phyloP scores from a whole-genome alignment of 768 basidiomycete species.

The Psilocybe subaeruginosa region DNA sequence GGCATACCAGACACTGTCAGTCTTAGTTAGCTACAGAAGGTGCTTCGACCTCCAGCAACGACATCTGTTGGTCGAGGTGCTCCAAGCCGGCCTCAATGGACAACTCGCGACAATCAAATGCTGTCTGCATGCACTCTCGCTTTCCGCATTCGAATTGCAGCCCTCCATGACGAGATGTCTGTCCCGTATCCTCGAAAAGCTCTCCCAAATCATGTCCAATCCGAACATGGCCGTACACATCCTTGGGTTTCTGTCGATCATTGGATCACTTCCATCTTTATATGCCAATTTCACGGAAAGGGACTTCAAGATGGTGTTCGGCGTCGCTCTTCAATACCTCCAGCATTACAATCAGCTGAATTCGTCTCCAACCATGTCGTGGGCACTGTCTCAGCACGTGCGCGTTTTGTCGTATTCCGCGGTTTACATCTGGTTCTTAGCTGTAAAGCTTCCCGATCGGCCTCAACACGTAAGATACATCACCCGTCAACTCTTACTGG shows the following conservation, averaged over 20 bases:
- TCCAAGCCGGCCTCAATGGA: conserved; percentile 70
- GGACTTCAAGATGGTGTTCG: conserved; percentile 94
- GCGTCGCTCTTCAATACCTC: conserved; percentile 91
- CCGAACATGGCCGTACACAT: conserved; percentile 95
- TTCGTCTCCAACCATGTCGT: conserved; percentile 64
- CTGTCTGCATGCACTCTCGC: conserved; percentile 86
- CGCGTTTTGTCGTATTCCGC: conserved; percentile 87
- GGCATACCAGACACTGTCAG: conserved; percentile 85
- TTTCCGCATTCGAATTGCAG: conserved; percentile 87
- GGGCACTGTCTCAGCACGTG: conserved; percentile 91
- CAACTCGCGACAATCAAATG: conserved; percentile 81
- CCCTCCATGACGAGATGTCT: conserved; percentile 80
- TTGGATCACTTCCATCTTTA: conserved; percentile 78
- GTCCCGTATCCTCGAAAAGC: conserved; percentile 79
- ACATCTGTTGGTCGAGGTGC: conserved; percentile 74
- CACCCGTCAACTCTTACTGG: conserved; percentile 81
- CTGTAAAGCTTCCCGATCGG: conserved; percentile 80
- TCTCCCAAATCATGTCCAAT: conserved; percentile 94
- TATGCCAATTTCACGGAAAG: conserved; percentile 90
- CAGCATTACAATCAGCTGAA: conserved; percentile 80
- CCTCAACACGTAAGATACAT: conserved; percentile 85
- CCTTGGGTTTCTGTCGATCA: conserved; percentile 85
- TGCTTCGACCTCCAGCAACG: conserved; percentile 72
- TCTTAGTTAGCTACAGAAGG: conserved; percentile 83
- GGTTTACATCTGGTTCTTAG: conserved; percentile 95